phyloP scores from a whole-genome alignment of 768 basidiomycete genomes.

The Mycena maculata region DNA sequence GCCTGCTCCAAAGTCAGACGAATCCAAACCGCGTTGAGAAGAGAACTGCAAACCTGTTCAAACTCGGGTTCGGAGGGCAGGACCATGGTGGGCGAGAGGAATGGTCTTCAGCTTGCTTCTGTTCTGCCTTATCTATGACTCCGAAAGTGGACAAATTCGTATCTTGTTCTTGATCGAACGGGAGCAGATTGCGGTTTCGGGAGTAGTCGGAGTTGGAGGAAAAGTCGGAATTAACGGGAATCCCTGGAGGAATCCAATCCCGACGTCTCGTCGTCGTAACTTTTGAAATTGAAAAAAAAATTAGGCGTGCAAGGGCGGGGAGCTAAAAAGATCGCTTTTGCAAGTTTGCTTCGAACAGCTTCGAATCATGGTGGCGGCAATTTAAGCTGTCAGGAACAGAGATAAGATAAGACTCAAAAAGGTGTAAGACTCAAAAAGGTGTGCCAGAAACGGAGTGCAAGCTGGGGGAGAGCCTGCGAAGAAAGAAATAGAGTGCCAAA shows the following conservation, averaged over 20 bases:
- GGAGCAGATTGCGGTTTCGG: conserved; percentile 5
- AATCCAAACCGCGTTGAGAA: neutral
- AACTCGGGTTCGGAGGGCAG: conserved; percentile 74
- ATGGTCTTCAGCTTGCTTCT: neutral
- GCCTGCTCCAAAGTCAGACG: conserved; percentile 53
- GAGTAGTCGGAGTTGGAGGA: neutral
- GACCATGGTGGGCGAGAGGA: conserved; percentile 45
- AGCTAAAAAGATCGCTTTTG: too few relatives aligned
- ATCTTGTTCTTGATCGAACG: neutral
- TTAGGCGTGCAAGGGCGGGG: too few relatives aligned
- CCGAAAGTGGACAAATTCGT: conserved; percentile 1
- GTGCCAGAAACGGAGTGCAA: too few relatives aligned
- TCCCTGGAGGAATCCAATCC: neutral
- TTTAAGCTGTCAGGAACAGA: too few relatives aligned
- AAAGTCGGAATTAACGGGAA: neutral
- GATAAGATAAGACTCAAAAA: too few relatives aligned
- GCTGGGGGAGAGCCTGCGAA: too few relatives aligned
- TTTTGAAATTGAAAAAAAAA: too few relatives aligned
- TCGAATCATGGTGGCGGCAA: too few relatives aligned
- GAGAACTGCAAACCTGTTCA: conserved; percentile 60
- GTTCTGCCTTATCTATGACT: conserved; percentile 17
- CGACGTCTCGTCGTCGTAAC: neutral
- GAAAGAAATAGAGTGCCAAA: too few relatives aligned
- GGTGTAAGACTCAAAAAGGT: too few relatives aligned
- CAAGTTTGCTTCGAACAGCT: too few relatives aligned